Percentiles rank a stretch among this genome's conserved stretches.
phyloP scores from a whole-genome alignment of 768 basidiomycete species.

The Flagelloscypha sp. region DNA sequence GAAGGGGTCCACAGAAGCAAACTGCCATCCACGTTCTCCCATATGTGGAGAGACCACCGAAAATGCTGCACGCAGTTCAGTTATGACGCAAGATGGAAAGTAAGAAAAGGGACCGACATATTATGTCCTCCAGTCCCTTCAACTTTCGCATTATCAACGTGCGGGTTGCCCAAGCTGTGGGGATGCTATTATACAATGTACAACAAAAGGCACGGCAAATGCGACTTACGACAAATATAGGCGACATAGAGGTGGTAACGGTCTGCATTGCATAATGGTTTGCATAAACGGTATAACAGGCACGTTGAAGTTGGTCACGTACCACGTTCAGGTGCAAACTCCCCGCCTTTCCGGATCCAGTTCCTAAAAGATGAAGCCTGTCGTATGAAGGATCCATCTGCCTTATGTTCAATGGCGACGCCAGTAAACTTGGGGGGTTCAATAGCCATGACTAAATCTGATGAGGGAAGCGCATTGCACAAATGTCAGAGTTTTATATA shows the following conservation, averaged over 20 bases:
- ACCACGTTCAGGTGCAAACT: slow-evolving; percentile 75
- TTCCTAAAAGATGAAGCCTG: slow-evolving; percentile 46
- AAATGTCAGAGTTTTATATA: no score
- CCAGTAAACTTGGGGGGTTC: no score
- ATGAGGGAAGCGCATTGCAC: no score
- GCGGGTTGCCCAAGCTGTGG: slow-evolving; percentile 59
- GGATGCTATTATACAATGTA: slow-evolving; percentile 1
- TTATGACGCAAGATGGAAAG: slow-evolving; percentile 1
- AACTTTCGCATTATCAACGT: slow-evolving; percentile 59
- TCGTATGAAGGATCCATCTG: slow-evolving; percentile 49
- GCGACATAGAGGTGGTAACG: slow-evolving; percentile 65
- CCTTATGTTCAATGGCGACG: no score
- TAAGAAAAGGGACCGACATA: slow-evolving; percentile 35
- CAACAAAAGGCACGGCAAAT: not conserved
- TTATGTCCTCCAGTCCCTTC: slow-evolving; percentile 59
- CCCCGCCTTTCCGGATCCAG: slow-evolving; percentile 43
- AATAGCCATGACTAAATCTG: no score
- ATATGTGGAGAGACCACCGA: slow-evolving; percentile 55
- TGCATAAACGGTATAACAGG: not conserved
- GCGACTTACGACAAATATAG: slow-evolving; percentile 43
- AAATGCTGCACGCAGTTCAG: slow-evolving; percentile 40
- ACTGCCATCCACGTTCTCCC: slow-evolving; percentile 60
- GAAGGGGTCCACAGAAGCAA: slow-evolving; percentile 38
- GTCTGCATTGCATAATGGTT: slow-evolving; percentile 23
- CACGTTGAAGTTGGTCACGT: slow-evolving; percentile 11